Evolutionary conservation across 306 rosid species (phyloP), one percentile per base, ranked within the genome.

Genomic region (Quercus dentata): DNA sequence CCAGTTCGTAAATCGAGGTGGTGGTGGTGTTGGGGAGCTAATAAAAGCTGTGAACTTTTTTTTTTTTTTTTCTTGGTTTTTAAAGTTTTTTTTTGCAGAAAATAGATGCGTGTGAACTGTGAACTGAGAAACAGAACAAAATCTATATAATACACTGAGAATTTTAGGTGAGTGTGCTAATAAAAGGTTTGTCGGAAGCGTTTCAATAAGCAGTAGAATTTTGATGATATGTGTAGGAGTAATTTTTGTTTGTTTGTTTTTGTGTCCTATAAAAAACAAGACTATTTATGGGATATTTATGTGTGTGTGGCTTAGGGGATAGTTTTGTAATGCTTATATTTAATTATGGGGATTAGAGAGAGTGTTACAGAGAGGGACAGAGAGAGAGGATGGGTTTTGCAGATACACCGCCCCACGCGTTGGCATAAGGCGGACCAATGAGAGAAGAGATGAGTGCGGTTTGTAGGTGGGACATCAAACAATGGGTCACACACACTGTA

Each of bases 381-480:
- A 27, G 4, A 17, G 12, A 72, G 23, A 59, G 77, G 78, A 67
- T 46, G 79, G 79, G 62, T 27, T 73, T 14, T 17, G 81, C 78
- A 81, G 87, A 80, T 74, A 74, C 78, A 84, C 88, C 91, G 87
- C 5, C 89, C 87, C 88, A 91, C 87, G 89, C 93, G 80, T 72
- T 73, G 76, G 88, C 27, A 67, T 82, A 20, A 10, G 74, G 41
- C 6, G 21, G 74, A 84, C 97, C 92, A 92, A 92, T 89, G 75
- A 76, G 82, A 78, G 12, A 4, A 31, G 20, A 79, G 56, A 51
- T 78, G 69, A 56, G 90, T 92, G 97, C 92, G 86, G 28, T 85
- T 76, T 77, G 80, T 51, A 19, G 87, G 88, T 87, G 87, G 91
- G 93, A 73, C 85, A 72, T 46, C 63, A 46, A 49, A 12, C 70